These are phyloP conservation scores for Elongisporangium undulatum DNA, from an alignment of 352 stramenopile species.

Conservation along the genomic window DNA sequence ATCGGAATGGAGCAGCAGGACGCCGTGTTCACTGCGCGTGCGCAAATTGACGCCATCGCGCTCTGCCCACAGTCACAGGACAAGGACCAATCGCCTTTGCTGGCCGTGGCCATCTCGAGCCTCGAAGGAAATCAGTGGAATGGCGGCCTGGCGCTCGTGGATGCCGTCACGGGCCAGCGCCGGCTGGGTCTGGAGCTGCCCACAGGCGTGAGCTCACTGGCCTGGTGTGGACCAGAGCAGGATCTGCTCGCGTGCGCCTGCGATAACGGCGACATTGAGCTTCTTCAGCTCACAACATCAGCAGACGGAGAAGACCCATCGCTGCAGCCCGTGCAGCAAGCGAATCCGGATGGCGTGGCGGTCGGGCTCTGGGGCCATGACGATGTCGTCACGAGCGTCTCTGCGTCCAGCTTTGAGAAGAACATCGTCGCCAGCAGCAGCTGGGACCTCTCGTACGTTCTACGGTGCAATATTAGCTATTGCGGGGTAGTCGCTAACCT, in stretches of 20 bases:
- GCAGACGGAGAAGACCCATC: not conserved
- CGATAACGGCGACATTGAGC: constrained; percentile 68
- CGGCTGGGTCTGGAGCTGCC: constrained; percentile 38
- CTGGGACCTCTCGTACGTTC: constrained; percentile 69
- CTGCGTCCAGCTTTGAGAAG: constrained; percentile 34
- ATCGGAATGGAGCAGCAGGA: constrained; percentile 4
- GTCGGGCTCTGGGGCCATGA: constrained; percentile 43
- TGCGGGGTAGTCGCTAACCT: not conserved
- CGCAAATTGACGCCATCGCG: constrained; percentile 47
- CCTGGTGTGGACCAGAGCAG: constrained; percentile 42
- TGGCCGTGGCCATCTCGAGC: constrained; percentile 61
- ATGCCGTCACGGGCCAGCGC: constrained; percentile 29
- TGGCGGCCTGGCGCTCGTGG: constrained; percentile 51
- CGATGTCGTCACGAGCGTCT: constrained; percentile 61
- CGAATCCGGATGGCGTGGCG: constrained; percentile 4
- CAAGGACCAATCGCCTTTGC: constrained; percentile 25
- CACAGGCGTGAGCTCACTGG: constrained; percentile 42
- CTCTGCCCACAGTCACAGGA: constrained; percentile 1
- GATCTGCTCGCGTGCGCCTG: constrained; percentile 60
- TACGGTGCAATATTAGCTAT: not conserved
- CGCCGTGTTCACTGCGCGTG: constrained; percentile 16
- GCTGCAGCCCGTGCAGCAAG: not conserved
- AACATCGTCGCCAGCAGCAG: constrained; percentile 45
- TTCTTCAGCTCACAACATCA: constrained; percentile 25
- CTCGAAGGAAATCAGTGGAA: constrained; percentile 79